phyloP scores from a whole-genome alignment of 2,329 filamentous ascomycete species.

The Ceratocystis smalleyi region DNA sequence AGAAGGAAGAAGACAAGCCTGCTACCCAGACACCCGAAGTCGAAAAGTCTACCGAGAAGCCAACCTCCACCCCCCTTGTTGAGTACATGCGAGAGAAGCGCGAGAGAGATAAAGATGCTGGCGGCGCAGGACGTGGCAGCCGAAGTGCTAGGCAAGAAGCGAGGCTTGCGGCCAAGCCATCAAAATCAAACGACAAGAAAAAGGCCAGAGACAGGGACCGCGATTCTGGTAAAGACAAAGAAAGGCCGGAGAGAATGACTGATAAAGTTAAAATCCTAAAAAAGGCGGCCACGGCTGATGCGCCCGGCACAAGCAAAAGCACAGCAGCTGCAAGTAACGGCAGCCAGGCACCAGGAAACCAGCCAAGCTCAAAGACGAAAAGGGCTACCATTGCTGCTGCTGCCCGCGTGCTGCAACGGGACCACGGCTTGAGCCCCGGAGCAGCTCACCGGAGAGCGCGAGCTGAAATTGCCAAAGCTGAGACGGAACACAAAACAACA shows the following conservation, averaged over 20 bases:
- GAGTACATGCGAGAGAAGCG: slow-evolving; percentile 84
- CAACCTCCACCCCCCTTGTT: slow-evolving; percentile 62
- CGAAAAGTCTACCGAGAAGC: slow-evolving; percentile 39
- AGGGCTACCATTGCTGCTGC: slow-evolving; percentile 47
- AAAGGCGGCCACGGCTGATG: slow-evolving; percentile 34
- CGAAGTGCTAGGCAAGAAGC: slow-evolving; percentile 44
- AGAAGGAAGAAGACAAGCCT: slow-evolving; percentile 31
- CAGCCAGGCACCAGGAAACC: background rate
- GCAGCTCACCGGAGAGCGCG: slow-evolving; percentile 46
- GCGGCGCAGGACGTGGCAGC: slow-evolving; percentile 32
- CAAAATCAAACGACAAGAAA: slow-evolving; percentile 35
- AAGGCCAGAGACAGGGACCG: slow-evolving; percentile 37
- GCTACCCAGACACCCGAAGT: slow-evolving; percentile 29
- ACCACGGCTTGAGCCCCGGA: slow-evolving; percentile 48
- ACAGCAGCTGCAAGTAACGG: slow-evolving; percentile 21
- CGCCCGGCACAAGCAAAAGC: slow-evolving; percentile 28
- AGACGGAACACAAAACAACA: slow-evolving; percentile 30
- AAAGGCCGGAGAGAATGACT: slow-evolving; percentile 36
- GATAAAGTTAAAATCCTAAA: slow-evolving; percentile 49
- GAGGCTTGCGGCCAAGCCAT: slow-evolving; percentile 29
- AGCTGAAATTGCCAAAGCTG: slow-evolving; percentile 42
- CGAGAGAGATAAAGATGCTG: slow-evolving; percentile 45
- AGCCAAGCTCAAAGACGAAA: slow-evolving; percentile 32
- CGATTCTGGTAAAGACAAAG: slow-evolving; percentile 34
- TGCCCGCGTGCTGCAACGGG: slow-evolving; percentile 48